Evolutionary conservation across 2,329 filamentous ascomycete genomes (phyloP).

Genomic region (Zasmidium citrigriseum): DNA sequence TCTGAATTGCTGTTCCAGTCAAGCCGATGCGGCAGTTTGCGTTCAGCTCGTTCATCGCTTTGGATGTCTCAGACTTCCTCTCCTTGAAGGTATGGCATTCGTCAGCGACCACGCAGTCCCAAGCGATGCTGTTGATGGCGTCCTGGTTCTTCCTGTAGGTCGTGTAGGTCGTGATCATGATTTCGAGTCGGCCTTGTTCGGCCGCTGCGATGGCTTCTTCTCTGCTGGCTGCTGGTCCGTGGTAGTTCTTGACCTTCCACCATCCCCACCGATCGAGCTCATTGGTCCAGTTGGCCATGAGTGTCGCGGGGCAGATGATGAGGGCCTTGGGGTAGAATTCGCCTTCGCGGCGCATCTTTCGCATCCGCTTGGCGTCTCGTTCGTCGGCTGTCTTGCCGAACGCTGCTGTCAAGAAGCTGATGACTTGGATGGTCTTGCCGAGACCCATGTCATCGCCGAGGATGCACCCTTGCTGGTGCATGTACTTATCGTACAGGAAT

Average conservation of each 20-base stretch:
- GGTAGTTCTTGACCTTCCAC: slow-evolving; percentile 86
- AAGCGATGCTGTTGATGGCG: slow-evolving; percentile 79
- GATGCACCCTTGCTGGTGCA: slow-evolving; percentile 87
- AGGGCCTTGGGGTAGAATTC: slow-evolving; percentile 82
- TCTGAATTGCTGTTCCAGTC: slow-evolving; percentile 95
- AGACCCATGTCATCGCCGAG: slow-evolving; percentile 97
- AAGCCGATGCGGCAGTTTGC: slow-evolving; percentile 88
- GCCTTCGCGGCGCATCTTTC: slow-evolving; percentile 70
- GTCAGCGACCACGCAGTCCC: slow-evolving; percentile 93
- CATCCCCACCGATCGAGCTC: slow-evolving; percentile 91
- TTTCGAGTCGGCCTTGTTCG: slow-evolving; percentile 74
- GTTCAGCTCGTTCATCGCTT: slow-evolving; percentile 88
- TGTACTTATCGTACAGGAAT: slow-evolving; percentile 85
- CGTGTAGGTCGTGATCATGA: slow-evolving; percentile 91
- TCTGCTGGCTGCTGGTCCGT: slow-evolving; percentile 59
- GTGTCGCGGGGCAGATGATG: slow-evolving; percentile 82
- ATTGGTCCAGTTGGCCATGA: slow-evolving; percentile 88
- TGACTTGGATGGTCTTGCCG: slow-evolving; percentile 95
- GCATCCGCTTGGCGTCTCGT: slow-evolving; percentile 81
- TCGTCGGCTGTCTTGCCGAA: slow-evolving; percentile 94
- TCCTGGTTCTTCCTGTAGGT: slow-evolving; percentile 79
- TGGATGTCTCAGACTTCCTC: slow-evolving; percentile 71
- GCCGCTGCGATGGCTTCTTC: slow-evolving; percentile 59
- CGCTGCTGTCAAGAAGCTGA: slow-evolving; percentile 83
- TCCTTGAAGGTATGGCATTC: slow-evolving; percentile 93